Base-by-base conservation (phyloP, 305 asterid species). In the Fraxinus baroniana region DNA sequence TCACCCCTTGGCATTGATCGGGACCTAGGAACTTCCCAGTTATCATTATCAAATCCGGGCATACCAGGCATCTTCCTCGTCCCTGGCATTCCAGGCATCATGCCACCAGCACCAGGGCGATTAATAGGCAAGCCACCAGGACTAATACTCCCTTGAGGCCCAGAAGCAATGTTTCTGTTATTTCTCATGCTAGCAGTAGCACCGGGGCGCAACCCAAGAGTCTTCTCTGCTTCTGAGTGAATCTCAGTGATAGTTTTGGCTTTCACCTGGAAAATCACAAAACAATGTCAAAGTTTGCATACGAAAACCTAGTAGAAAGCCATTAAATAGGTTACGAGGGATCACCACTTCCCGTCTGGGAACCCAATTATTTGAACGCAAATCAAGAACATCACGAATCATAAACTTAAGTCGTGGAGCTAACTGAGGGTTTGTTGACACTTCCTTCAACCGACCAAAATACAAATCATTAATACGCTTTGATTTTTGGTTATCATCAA, bases 61-160 rank as follows among this genome's bases (percentile, higher is more conserved):
- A 89, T 89, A 37, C 97, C 97, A 0, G 95, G 92, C 93, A 94
- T 87, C 90, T 90, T 93, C 84, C 97, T 91, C 37, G 88, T 81
- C 52, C 98, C 98, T 0, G 98, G 98, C 97, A 91, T 92, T 78
- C 98, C 98, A 0, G 98, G 98, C 97, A 93, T 93, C 94, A 93
- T 90, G 52, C 98, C 95, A 46, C 94, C 97, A 71, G 90, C 33
- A 74, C 97, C 97, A 72, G 94, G 94, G 4, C 97, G 86, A 78
- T 88, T 93, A 83, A 89, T 86, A 28, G 93, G 90, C 83, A 87
- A 87, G 68, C 94, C 93, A 9, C 87, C 83, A 17, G 97, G 93
- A 79, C 90, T 84, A 44, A 89, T 81, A 81, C 72, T 86, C 32
- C 87, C 97, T 83, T 87, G 94, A 49, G 80, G 81, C 78, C 91